Percentiles rank a stretch among this genome's conserved stretches.
phyloP scores from a whole-genome alignment of 2,329 filamentous ascomycete genomes.

The Penicillium sp. region DNA sequence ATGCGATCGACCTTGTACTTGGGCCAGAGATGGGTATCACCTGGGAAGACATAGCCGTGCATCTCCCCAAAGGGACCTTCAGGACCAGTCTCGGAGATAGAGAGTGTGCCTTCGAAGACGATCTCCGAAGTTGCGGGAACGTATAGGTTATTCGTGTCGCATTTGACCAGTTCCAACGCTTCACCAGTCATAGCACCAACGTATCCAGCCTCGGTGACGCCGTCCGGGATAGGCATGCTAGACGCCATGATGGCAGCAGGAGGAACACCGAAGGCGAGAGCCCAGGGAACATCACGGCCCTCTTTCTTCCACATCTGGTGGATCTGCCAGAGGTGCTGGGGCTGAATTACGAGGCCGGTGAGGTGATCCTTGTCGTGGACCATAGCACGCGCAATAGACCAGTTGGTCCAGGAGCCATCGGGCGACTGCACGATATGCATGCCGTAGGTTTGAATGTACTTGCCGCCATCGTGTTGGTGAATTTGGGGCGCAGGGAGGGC shows the following conservation, averaged over 20 bases:
- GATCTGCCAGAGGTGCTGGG: conserved; percentile 55
- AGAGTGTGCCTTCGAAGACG: conserved; percentile 56
- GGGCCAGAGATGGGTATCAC: conserved; percentile 44
- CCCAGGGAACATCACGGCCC: conserved; percentile 54
- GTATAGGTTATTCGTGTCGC: conserved; percentile 54
- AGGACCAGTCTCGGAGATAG: conserved; percentile 45
- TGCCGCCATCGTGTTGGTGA: conserved; percentile 53
- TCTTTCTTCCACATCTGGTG: conserved; percentile 52
- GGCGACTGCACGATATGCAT: conserved; percentile 54
- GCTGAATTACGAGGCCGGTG: conserved; percentile 47
- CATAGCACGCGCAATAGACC: conserved; percentile 50
- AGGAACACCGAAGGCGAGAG: conserved; percentile 54
- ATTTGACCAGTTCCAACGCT: conserved; percentile 55
- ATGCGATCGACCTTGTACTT: conserved; percentile 52
- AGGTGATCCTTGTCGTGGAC: conserved; percentile 50
- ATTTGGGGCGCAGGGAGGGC: conserved; percentile 49
- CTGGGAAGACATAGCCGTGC: conserved; percentile 52
- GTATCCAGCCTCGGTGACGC: conserved; percentile 54
- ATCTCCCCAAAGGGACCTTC: conserved; percentile 59
- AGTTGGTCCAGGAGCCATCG: conserved; percentile 52
- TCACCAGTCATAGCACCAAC: conserved; percentile 53
- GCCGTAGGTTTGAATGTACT: conserved; percentile 57
- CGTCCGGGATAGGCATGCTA: conserved; percentile 55
- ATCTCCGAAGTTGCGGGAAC: conserved; percentile 59
- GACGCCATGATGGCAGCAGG: conserved; percentile 56